phyloP scores from a whole-genome alignment of 2,329 filamentous ascomycete genomes.

The Xylaria sp. region DNA sequence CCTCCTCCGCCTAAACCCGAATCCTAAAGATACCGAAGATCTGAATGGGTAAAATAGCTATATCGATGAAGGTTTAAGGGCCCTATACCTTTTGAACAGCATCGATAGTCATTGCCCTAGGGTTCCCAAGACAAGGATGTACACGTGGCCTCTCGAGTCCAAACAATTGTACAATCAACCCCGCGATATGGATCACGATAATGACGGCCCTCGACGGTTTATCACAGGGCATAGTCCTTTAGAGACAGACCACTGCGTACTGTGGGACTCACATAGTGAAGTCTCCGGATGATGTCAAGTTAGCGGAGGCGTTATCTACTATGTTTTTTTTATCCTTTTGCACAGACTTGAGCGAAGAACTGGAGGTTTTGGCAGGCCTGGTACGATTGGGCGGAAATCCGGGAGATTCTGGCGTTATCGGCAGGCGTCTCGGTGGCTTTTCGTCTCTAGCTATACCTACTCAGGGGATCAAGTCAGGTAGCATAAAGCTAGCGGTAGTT shows the following conservation, averaged over 20 bases:
- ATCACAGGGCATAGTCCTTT: conserved; percentile 2
- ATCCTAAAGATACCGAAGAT: conserved; percentile 37
- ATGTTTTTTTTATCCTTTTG: conserved; percentile 28
- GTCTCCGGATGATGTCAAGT: conserved; percentile 10
- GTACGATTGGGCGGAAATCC: conserved; percentile 29
- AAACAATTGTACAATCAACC: conserved; percentile 27
- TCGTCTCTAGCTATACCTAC: conserved; percentile 12
- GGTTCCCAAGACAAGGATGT: conserved; percentile 3
- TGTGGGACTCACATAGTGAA: neutral
- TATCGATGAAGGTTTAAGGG: neutral
- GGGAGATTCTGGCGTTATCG: conserved; percentile 33
- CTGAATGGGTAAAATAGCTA: neutral
- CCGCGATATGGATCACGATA: conserved; percentile 31
- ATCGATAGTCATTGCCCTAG: neutral
- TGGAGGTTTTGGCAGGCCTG: conserved; percentile 22
- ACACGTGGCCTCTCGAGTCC: neutral
- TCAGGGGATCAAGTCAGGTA: conserved; percentile 12
- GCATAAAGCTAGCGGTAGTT: conserved; percentile 22
- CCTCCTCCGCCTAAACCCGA: conserved; percentile 58
- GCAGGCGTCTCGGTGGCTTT: conserved; percentile 25
- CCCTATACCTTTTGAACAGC: neutral
- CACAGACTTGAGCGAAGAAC: conserved; percentile 25
- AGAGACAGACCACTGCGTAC: conserved; percentile 10
- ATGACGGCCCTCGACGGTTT: conserved; percentile 17
- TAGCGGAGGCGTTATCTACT: conserved; percentile 27